Percentiles rank a stretch among this genome's conserved stretches.
phyloP scores from a whole-genome alignment of 2,329 filamentous ascomycete genomes.

The Fusarium begoniae region DNA sequence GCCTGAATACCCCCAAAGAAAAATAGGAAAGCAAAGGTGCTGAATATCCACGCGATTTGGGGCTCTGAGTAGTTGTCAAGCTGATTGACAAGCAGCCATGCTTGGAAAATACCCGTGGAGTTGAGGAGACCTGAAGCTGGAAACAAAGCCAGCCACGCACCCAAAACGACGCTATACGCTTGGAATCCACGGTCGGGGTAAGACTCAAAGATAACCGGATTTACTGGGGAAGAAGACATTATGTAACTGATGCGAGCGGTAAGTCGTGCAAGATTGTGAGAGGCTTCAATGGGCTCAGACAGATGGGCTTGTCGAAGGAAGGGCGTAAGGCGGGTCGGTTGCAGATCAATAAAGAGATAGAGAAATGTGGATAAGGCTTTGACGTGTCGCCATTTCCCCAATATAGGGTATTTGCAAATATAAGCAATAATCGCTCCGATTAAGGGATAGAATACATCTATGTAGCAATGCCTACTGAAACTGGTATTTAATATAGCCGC shows the following conservation, averaged over 20 bases:
- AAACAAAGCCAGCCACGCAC: background rate
- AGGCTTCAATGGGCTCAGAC: fast-evolving
- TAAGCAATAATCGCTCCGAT: no score
- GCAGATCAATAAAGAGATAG: background rate
- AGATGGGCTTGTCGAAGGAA: background rate
- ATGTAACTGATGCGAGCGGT: fast-evolving
- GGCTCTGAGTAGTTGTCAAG: fast-evolving
- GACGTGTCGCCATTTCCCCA: no score
- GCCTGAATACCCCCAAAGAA: background rate
- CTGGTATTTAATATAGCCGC: no score
- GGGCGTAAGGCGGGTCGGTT: background rate
- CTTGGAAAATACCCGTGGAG: background rate
- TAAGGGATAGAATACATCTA: no score
- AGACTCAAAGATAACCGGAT: background rate
- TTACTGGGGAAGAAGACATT: background rate
- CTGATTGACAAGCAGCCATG: background rate
- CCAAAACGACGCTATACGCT: background rate
- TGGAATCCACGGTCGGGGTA: background rate
- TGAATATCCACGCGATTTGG: background rate
- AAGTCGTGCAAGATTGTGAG: fast-evolving
- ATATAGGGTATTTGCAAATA: no score
- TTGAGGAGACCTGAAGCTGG: background rate
- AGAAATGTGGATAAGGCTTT: background rate
- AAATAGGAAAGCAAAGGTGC: background rate
- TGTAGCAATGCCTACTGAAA: no score